Base-by-base conservation (phyloP, 2,329 filamentous ascomycete genomes). In the Cytospora mali region DNA sequence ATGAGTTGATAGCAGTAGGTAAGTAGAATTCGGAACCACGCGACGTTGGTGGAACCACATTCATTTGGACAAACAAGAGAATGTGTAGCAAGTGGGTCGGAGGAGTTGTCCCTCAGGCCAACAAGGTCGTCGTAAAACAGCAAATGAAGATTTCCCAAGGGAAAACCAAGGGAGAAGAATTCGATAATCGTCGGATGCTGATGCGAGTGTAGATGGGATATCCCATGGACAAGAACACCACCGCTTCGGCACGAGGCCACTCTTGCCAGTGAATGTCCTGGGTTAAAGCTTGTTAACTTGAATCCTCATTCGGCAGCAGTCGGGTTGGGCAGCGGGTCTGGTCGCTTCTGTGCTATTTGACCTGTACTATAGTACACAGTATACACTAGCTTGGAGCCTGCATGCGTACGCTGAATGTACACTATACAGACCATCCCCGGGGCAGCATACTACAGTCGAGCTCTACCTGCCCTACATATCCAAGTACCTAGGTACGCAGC, bases 51-150 rank as follows among this genome's bases (percentile, higher is more conserved):
- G 35, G 51, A 52, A 48, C 58, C 58, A 60, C 58, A 48, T 14
- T 60, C 58, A 60, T 54, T 60, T 54, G 35, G 35, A 25, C 58
- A 60, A 60, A 60, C 50, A 54, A 31, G 50, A 55, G 48, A 60
- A 42, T 54, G 58, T 54, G 39, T 54, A 51, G 58, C 28, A 60
- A n/a, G 58, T 60, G 50, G 50, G 35, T 10, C 35, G 29, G 33
- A 49, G 33, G 33, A 52, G 49, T 27, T 53, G 51, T 39, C n/a
- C 6, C 16, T 39, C 35, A 33, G 35, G 28, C 28, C 48, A 60
- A 49, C 28, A 23, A 60, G 50, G 58, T 27, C 53, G 50, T 53
- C 50, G 46, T 31, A 59, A 39, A 21, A 50, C 50, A 39, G 33
- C 58, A 42, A 49, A 46, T 29, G 28, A 50, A 25, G 57, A 53